phyloP scores from a whole-genome alignment of 352 stramenopile species.

The Pythium biforme region DNA sequence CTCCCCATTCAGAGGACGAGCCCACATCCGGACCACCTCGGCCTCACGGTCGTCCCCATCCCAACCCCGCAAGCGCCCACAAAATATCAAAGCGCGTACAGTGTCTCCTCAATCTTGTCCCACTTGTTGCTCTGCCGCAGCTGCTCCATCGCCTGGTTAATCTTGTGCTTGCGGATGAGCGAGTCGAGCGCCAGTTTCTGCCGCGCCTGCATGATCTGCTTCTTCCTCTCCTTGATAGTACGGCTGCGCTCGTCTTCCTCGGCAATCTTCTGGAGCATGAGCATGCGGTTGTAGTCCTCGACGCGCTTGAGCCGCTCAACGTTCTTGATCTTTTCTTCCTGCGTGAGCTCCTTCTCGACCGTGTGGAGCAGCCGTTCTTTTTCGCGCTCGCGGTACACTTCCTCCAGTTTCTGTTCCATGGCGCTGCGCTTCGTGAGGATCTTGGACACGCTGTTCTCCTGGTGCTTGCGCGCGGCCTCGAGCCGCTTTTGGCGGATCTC shows the following conservation, averaged over 20 bases:
- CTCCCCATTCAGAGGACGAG: background rate
- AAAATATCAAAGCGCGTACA: conserved; percentile 50
- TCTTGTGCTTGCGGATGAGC: conserved; percentile 66
- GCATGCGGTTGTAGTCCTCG: conserved; percentile 61
- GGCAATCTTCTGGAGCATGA: conserved; percentile 54
- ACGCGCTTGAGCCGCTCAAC: conserved; percentile 74
- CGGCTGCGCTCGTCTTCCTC: conserved; percentile 58
- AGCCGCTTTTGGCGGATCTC: conserved; percentile 61
- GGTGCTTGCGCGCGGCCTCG: conserved; percentile 44
- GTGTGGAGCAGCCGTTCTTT: conserved; percentile 46
- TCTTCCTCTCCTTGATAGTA: conserved; percentile 62
- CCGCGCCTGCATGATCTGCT: conserved; percentile 49
- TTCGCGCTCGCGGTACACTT: conserved; percentile 34
- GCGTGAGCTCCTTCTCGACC: conserved; percentile 52
- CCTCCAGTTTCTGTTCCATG: conserved; percentile 42
- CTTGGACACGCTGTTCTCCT: conserved; percentile 36
- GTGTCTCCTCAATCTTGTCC: conserved; percentile 76
- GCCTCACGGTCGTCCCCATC: background rate
- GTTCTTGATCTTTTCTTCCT: conserved; percentile 64
- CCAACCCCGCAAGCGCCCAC: background rate
- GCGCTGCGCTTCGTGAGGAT: conserved; percentile 46
- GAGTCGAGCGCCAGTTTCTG: conserved; percentile 65
- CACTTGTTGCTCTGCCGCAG: conserved; percentile 63
- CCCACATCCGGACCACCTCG: background rate
- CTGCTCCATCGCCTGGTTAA: conserved; percentile 65